phyloP scores from a whole-genome alignment of 495 filamentous ascomycete genomes.

The Hypomontagnella monticulosa region DNA sequence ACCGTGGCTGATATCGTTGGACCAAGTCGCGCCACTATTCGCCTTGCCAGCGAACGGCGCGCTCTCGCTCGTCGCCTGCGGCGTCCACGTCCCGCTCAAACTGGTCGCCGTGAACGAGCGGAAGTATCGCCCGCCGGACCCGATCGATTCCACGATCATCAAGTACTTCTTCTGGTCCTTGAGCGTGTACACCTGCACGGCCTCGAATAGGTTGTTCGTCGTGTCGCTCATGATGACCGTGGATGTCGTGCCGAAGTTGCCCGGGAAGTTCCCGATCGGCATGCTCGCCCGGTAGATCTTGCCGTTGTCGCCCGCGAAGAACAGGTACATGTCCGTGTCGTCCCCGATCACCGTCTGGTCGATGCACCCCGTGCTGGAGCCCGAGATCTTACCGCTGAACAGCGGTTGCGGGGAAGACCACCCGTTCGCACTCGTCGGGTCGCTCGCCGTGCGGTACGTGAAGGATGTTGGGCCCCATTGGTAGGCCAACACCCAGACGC shows the following conservation, averaged over 20 bases:
- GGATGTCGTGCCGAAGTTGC: constrained; percentile 61
- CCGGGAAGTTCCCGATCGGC: constrained; percentile 67
- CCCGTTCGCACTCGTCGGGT: constrained; percentile 64
- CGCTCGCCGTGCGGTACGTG: constrained; percentile 65
- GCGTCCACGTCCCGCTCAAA: constrained; percentile 63
- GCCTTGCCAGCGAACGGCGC: constrained; percentile 68
- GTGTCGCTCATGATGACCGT: constrained; percentile 61
- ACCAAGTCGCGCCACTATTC: constrained; percentile 70
- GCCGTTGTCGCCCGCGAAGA: constrained; percentile 73
- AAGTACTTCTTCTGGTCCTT: constrained; percentile 61
- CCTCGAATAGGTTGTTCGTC: constrained; percentile 68
- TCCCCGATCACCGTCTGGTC: constrained; percentile 71
- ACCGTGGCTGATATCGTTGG: constrained; percentile 71
- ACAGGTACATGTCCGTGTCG: constrained; percentile 66
- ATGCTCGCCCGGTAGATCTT: constrained; percentile 69
- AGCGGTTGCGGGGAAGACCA: constrained; percentile 65
- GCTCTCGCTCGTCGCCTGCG: constrained; percentile 61
- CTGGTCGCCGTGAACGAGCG: constrained; percentile 67
- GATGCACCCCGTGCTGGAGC: constrained; percentile 60
- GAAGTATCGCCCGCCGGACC: constrained; percentile 67
- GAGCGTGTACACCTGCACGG: constrained; percentile 70
- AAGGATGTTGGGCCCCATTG: constrained; percentile 69
- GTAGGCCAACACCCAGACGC: constrained; percentile 67
- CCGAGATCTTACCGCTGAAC: constrained; percentile 63
- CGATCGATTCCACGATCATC: constrained; percentile 72